Base-by-base conservation (phyloP, 495 filamentous ascomycete genomes). In the Xylaria palmicola region DNA sequence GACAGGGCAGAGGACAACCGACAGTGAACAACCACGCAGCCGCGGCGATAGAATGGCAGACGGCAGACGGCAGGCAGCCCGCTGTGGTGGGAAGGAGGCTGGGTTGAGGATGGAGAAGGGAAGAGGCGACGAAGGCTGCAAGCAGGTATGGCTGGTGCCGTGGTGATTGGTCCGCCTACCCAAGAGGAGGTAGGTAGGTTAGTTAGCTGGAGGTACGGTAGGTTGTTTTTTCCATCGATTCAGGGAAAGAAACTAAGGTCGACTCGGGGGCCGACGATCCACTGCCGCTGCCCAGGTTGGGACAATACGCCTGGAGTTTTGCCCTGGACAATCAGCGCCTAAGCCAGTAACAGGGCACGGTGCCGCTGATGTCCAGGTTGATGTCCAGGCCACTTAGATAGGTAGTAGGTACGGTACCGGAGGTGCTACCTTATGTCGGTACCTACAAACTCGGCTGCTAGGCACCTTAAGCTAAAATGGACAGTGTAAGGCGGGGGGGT, bases 211-310 rank as follows among this genome's bases (percentile, higher is more conserved):
- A 5, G 59, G 64, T 62, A 63, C 60, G 65, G 63, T 62, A 39
- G 63, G 62, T 64, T 62, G 68, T 65, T 71, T 52, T 52, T 19
- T 65, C 60, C 57, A 50, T 49, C 55, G 59, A 62, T 62, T 49
- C 20, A 55, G 66, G 64, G 67, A 69, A 66, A 64, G 65, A 71
- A 69, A 71, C 67, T 68, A 71, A 60, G 63, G 61, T 60, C 65
- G 51, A 68, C 48, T 32, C 55, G 58, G 59, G 68, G 64, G 63
- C 47, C 32, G 26, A 63, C 45, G 68, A 71, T 65, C 68, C 68
- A 71, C 68, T 60, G 37, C 51, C 48, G 52, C 57, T 60, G 51
- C 57, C 57, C 57, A 24, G 17, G 57, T 59, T 37, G 34, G 57
- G 47, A 43, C 47, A 52, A 52, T 47, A 43, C 40, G 26, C 40